These are phyloP conservation scores for Pestalotiopsis sp. DNA, from an alignment of 2,329 filamentous ascomycete species.

Conservation along the genomic window DNA sequence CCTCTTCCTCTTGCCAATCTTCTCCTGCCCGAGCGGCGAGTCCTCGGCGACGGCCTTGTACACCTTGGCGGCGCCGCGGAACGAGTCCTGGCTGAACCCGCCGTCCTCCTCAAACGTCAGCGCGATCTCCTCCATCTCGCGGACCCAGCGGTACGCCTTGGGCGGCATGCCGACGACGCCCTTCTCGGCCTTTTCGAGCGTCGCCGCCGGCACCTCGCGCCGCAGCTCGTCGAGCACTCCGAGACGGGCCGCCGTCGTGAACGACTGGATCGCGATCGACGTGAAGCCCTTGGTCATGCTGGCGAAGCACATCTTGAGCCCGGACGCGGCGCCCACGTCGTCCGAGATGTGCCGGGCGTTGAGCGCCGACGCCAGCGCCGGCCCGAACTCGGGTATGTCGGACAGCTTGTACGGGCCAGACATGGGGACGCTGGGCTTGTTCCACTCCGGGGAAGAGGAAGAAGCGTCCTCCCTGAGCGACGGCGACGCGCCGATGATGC, in stretches of 20 bases:
- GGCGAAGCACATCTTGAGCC: slow-evolving; percentile 69
- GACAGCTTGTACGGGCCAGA: slow-evolving; percentile 49
- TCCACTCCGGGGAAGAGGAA: slow-evolving; percentile 31
- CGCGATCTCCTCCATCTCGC: slow-evolving; percentile 77
- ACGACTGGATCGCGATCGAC: slow-evolving; percentile 70
- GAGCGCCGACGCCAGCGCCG: slow-evolving; percentile 42
- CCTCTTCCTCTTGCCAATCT: slow-evolving; percentile 55
- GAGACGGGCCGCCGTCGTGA: slow-evolving; percentile 66
- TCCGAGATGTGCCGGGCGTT: slow-evolving; percentile 50
- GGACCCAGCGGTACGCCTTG: slow-evolving; percentile 78
- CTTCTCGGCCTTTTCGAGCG: slow-evolving; percentile 47
- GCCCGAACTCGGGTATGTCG: slow-evolving; percentile 40
- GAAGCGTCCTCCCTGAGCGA: slow-evolving; percentile 28
- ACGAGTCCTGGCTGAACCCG: slow-evolving; percentile 59
- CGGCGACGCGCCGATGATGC: slow-evolving; percentile 59
- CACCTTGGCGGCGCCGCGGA: slow-evolving; percentile 61
- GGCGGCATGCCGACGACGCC: slow-evolving; percentile 63
- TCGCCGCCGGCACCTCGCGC: slow-evolving; percentile 52
- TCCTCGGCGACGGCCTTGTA: slow-evolving; percentile 61
- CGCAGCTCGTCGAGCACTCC: slow-evolving; percentile 63
- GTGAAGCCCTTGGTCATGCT: slow-evolving; percentile 65
- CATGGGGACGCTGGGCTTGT: slow-evolving; percentile 43
- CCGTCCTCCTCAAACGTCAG: slow-evolving; percentile 66
- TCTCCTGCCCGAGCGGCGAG: slow-evolving; percentile 60
- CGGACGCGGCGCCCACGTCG: slow-evolving; percentile 56